These are phyloP conservation scores for Talaromyces borbonicus DNA, from an alignment of 495 filamentous ascomycete genomes.

Conservation along the genomic window DNA sequence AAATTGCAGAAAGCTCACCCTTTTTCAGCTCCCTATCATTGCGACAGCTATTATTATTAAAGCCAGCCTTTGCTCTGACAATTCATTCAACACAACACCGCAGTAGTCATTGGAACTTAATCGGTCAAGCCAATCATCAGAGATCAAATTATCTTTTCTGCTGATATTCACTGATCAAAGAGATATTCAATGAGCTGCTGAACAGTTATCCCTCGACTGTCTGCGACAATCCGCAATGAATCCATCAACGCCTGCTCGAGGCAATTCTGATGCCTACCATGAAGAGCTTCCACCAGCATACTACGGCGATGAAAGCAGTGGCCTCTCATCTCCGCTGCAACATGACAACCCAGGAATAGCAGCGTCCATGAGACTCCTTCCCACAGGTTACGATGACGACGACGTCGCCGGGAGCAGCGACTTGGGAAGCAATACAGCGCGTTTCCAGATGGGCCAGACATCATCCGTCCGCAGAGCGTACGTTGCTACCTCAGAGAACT, in stretches of 20 bases:
- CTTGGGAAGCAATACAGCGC: constrained; percentile 9
- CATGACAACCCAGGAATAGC: constrained; percentile 21
- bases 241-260: constrained; percentile 7
- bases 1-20: too few species aligned
- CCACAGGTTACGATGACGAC: constrained; percentile 35
- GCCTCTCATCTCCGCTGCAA: constrained; percentile 14
- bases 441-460: constrained; percentile 12
- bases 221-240: constrained; percentile 8
- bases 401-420: constrained; percentile 18
- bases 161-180: background rate
- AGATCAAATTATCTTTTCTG: too few species aligned
- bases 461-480: constrained; percentile 13
- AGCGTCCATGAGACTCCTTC: constrained; percentile 52
- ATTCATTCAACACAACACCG: too few species aligned
- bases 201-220: constrained; percentile 1
- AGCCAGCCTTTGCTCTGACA: too few species aligned
- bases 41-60: too few species aligned
- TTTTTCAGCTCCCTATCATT: too few species aligned
- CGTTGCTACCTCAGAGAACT: constrained; percentile 9
- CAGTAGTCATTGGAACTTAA: too few species aligned
- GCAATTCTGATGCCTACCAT: constrained; percentile 16
- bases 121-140: too few species aligned
- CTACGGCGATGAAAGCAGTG: constrained; percentile 25
- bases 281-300: constrained; percentile 35
- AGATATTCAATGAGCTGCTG: background rate